phyloP scores from a whole-genome alignment of 192 early-diverging fungal species.

The Podila horticola region DNA sequence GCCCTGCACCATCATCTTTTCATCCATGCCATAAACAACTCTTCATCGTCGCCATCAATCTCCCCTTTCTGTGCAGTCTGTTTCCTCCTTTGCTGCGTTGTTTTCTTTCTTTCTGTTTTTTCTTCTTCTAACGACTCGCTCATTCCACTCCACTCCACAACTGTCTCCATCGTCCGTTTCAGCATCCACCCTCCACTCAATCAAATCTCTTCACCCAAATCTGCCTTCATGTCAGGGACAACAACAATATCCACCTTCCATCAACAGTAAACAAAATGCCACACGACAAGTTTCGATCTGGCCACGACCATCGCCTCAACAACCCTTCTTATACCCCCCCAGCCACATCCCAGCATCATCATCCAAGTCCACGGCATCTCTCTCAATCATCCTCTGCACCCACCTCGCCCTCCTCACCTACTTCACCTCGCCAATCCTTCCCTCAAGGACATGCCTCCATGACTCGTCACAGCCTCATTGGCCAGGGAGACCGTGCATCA shows the following conservation, averaged over 20 bases:
- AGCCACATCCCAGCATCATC: neutral
- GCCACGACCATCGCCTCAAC: neutral
- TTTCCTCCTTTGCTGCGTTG: too few species aligned
- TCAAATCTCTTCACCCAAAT: too few species aligned
- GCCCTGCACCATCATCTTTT: too few species aligned
- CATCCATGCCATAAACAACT: too few species aligned
- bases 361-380: neutral
- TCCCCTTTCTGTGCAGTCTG: too few species aligned
- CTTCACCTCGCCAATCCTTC: neutral
- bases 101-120: too few species aligned
- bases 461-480: neutral
- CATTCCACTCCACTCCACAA: neutral
- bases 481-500: neutral
- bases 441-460: neutral
- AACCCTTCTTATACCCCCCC: neutral
- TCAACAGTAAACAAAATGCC: neutral
- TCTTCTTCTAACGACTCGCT: too few species aligned
- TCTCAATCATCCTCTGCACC: neutral
- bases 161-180: neutral
- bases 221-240: too few species aligned
- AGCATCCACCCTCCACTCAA: neutral
- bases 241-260: too few species aligned
- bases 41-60: too few species aligned
- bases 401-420: slow-evolving; percentile 1
- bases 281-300: slow-evolving; percentile 1